Base-by-base conservation (phyloP, 306 rosid genomes). In the Alnus glutinosa region DNA sequence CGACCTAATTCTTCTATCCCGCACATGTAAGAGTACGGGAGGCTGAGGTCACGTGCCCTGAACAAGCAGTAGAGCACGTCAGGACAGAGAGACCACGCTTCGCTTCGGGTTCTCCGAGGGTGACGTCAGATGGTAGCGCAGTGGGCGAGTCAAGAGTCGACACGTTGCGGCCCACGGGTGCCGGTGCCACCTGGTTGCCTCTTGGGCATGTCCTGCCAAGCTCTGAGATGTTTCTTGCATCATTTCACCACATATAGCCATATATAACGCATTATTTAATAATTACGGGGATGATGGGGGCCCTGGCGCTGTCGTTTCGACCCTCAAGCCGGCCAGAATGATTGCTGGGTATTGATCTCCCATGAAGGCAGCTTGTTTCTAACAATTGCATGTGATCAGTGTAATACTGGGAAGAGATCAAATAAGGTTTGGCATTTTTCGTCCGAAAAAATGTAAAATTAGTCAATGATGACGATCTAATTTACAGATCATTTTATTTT, bases 271-370 rank as follows among this genome's bases (percentile, higher is more conserved):
- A 63, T 5, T 7, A 63, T 18, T 23, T 23, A 23, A 23, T 23
- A 23, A 23, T 23, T 49, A 13, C 49, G 39, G 18, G 19, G 49
- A 49, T 32, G 51, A 50, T 50, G 51, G 50, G 34, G 16, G 59
- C 5, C 9, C 36, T 18, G 16, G 59, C 5, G 4, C 36, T 18
- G 15, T 46, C 54, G 34, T 54, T 13, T 16, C 12, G 28, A 23
- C 28, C 0, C 28, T 23, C 28, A 23, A 23, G 28, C 28, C 28
- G 10, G 30, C n/a, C 46, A 48, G 58, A 47, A 46, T 14, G n/a
- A 50, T 62, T 16, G 51, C 49, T 36, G 79, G 62, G 37, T 63
- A 28, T 61, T 76, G 73, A 72, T 64, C 79, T 64, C 62, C 79
- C 79, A 10, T 50, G 63, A 62, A 71, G 72, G 59, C 63, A 46